Evolutionary conservation across 75 land plant genomes (phyloP).

Genomic region (Gnetum montanum): DNA sequence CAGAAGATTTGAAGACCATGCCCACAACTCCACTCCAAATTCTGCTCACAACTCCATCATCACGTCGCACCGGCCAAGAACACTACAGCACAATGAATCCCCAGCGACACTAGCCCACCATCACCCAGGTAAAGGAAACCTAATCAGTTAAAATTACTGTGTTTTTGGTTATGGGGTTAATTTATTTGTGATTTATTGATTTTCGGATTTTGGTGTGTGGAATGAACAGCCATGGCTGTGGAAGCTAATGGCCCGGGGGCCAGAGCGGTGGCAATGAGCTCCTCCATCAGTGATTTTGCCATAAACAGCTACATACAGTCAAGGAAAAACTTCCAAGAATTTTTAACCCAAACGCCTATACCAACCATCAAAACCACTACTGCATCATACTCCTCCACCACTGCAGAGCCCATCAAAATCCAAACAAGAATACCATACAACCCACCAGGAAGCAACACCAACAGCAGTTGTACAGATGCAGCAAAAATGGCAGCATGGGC

Average conservation of each 20-base stretch:
- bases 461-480: background rate
- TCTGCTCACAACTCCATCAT: slow-evolving; percentile 1
- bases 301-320: background rate
- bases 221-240: too few species aligned
- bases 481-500: background rate
- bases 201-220: too few species aligned
- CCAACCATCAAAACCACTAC: background rate
- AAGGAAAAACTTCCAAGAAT: background rate
- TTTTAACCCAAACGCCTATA: background rate
- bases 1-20: background rate
- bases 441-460: background rate
- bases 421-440: background rate
- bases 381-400: background rate
- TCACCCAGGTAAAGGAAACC: too few species aligned
- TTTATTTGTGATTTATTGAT: too few species aligned
- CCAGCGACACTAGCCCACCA: too few species aligned
- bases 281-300: background rate
- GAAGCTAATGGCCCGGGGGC: too few species aligned
- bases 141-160: too few species aligned
- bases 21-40: background rate
- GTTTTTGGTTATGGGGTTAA: too few species aligned
- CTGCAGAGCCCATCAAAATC: background rate
- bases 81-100: too few species aligned
- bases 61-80: too few species aligned
- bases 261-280: too few species aligned